phyloP scores from a whole-genome alignment of 768 basidiomycete genomes.

The Pleurotus ostreatus region DNA sequence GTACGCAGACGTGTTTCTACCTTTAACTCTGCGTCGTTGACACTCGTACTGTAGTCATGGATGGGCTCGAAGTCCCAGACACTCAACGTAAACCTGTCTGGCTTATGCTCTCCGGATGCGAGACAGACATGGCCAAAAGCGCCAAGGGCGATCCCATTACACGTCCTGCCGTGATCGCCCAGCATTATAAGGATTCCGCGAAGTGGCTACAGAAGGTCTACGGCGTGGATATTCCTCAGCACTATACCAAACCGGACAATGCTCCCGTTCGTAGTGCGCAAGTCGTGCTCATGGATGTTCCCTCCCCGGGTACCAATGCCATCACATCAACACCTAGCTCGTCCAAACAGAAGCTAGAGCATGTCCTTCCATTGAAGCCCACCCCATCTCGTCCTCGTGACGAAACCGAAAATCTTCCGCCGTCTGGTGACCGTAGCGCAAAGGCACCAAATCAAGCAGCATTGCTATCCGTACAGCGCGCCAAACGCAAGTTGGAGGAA shows the following conservation, averaged over 20 bases:
- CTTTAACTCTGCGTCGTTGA: slow-evolving; percentile 1
- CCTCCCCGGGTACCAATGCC: background rate
- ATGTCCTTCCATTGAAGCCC: background rate
- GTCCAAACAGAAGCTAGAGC: background rate
- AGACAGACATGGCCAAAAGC: slow-evolving; percentile 40
- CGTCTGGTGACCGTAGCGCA: slow-evolving; percentile 1
- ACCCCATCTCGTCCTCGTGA: background rate
- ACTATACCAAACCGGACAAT: background rate
- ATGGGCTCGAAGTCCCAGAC: slow-evolving; percentile 27
- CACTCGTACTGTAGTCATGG: slow-evolving; percentile 28
- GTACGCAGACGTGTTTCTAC: slow-evolving; percentile 22
- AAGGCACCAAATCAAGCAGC: slow-evolving; percentile 15
- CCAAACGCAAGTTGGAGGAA: slow-evolving; percentile 44
- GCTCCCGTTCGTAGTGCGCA: background rate
- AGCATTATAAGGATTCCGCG: slow-evolving; percentile 36
- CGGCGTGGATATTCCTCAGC: slow-evolving; percentile 19
- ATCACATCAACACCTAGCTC: background rate
- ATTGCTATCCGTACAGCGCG: slow-evolving; percentile 28
- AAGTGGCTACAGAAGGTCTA: slow-evolving; percentile 48
- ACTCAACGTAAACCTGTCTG: slow-evolving; percentile 43
- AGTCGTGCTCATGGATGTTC: background rate
- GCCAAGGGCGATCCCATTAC: slow-evolving; percentile 19
- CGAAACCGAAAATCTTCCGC: slow-evolving; percentile 6
- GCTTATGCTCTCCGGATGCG: slow-evolving; percentile 52
- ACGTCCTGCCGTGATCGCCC: slow-evolving; percentile 21